Evolutionary conservation across 106 monocot genomes (phyloP).

Genomic region (Iris macrosiphon): DNA sequence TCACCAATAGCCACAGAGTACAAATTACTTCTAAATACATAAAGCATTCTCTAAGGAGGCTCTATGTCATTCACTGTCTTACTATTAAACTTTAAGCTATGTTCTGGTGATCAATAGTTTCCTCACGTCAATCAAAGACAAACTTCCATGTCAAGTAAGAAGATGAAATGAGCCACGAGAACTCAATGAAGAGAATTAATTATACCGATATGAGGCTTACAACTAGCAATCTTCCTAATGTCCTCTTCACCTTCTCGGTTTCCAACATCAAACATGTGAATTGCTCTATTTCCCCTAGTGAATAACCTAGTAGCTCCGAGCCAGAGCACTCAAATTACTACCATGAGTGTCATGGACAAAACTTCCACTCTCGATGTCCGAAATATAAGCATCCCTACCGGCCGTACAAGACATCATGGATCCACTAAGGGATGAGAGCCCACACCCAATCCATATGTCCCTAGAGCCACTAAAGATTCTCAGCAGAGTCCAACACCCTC

Average conservation of each 20-base stretch:
- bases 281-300: constrained; percentile 63
- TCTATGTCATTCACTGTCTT: constrained; percentile 13
- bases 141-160: constrained; percentile 69
- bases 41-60: constrained; percentile 74
- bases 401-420: constrained; percentile 60
- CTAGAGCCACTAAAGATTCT: constrained; percentile 84
- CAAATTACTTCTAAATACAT: constrained; percentile 44
- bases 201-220: constrained; percentile 52
- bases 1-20: constrained; percentile 48
- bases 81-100: background rate
- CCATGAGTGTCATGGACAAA: constrained; percentile 31
- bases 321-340: constrained; percentile 47
- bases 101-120: constrained; percentile 59
- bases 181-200: constrained; percentile 76
- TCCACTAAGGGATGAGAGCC: constrained; percentile 52
- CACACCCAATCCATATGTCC: constrained; percentile 87
- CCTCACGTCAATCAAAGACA: constrained; percentile 71
- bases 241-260: constrained; percentile 7
- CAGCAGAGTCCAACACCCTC: constrained; percentile 45
- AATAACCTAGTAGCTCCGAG: constrained; percentile 56
- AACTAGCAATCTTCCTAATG: constrained; percentile 31
- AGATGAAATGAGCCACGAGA: constrained; percentile 79
- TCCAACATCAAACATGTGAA: constrained; percentile 54
- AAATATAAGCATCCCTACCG: constrained; percentile 54
- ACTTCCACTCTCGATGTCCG: constrained; percentile 44